These are phyloP conservation scores for Ceratobasidium sp. DNA, from an alignment of 1,284 basidiomycete genomes.

Conservation along the genomic window DNA sequence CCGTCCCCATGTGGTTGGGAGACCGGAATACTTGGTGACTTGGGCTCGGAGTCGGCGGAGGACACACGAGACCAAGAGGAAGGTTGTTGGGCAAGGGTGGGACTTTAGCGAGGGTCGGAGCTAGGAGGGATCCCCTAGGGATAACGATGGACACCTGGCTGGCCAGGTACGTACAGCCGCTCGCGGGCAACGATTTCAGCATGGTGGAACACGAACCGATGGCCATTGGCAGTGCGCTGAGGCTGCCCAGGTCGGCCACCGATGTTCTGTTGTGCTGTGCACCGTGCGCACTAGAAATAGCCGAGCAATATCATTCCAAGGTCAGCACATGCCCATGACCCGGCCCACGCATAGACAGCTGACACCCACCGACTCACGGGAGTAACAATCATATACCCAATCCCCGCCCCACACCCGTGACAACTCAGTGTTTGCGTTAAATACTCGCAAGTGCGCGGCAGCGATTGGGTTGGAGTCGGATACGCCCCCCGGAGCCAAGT, in stretches of 20 bases:
- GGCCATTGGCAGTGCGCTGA: conserved; percentile 69
- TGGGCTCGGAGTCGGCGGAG: conserved; percentile 40
- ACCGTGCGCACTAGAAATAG: conserved; percentile 68
- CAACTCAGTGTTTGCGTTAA: conserved; percentile 82
- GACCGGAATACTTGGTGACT: conserved; percentile 38
- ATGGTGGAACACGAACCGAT: conserved; percentile 90
- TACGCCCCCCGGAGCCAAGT: conserved; percentile 60
- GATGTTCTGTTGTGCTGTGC: conserved; percentile 66
- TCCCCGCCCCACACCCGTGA: conserved; percentile 78
- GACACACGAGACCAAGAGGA: conserved; percentile 29
- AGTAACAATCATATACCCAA: conserved; percentile 82
- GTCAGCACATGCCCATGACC: conserved; percentile 30
- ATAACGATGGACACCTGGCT: conserved; percentile 68
- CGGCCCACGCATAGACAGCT: conserved; percentile 39
- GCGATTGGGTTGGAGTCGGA: conserved; percentile 62
- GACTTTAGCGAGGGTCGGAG: conserved; percentile 16
- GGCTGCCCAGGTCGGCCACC: conserved; percentile 65
- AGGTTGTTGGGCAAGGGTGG: conserved; percentile 21
- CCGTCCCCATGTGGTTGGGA: conserved; percentile 42
- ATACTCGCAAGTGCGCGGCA: conserved; percentile 73
- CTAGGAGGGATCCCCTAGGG: conserved; percentile 39
- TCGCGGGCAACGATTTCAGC: conserved; percentile 78
- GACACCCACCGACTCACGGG: conserved; percentile 62
- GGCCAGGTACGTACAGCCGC: conserved; percentile 75
- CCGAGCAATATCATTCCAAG: conserved; percentile 23